Conservation (phyloP, 257 asterid species). For the Jasminum sambac region DNA sequence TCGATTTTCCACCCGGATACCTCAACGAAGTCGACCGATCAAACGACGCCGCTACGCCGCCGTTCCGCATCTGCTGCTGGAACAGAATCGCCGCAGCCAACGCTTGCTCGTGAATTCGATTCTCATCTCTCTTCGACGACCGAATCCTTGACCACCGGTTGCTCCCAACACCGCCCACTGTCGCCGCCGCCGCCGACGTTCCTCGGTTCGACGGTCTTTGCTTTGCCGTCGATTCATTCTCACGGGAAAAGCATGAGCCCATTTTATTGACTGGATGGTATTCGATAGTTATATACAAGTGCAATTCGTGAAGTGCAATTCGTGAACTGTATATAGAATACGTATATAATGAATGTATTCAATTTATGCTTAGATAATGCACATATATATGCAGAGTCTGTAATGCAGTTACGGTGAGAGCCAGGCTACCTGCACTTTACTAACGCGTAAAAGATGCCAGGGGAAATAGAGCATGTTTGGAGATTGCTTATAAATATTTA, state of each 20-base stretch:
- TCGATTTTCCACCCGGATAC: constrained; percentile 54
- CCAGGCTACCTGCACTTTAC: neutral
- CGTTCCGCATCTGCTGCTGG: constrained; percentile 84
- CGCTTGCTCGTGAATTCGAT: constrained; percentile 71
- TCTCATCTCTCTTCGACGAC: constrained; percentile 69
- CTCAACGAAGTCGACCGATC: constrained; percentile 90
- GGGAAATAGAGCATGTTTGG: too few species aligned
- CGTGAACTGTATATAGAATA: neutral
- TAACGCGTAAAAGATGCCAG: too few species aligned
- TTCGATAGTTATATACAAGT: constrained; percentile 31
- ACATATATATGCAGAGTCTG: constrained; percentile 24
- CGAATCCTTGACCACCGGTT: constrained; percentile 72
- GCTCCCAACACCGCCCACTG: constrained; percentile 58
- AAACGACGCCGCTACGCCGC: constrained; percentile 51
- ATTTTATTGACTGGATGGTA: constrained; percentile 31
- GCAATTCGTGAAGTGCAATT: constrained; percentile 19
- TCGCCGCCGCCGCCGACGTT: constrained; percentile 37
- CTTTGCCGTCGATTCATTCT: constrained; percentile 47
- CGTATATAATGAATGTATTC: too few species aligned
- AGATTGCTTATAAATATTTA: too few species aligned
- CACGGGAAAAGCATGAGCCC: constrained; percentile 84
- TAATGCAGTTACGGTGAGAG: constrained; percentile 25
- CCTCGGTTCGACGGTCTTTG: constrained; percentile 53
- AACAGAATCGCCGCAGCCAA: constrained; percentile 88
- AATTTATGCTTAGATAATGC: neutral